Base-by-base conservation (phyloP, 2,329 filamentous ascomycete species). In the Fulvia fulva region DNA sequence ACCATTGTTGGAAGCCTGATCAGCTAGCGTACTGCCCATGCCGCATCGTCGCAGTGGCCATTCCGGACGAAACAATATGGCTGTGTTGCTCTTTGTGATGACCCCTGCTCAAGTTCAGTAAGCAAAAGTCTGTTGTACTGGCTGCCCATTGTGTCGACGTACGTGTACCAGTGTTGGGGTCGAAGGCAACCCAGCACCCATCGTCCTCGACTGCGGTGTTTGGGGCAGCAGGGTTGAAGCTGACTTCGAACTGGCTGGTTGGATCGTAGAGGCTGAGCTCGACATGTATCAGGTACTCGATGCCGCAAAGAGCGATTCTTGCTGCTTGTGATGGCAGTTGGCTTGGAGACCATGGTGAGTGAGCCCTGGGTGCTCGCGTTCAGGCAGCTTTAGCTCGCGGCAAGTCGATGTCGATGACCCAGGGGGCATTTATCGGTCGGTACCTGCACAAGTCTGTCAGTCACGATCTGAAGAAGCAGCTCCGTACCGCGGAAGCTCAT, bases 371-470 rank as follows among this genome's bases (percentile, higher is more conserved):
- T 25, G 44, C 25, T 25, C 49, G 28, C 26, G 5, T 11, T 51
- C 26, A 22, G 30, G 28, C 14, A 34, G 26, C 25, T 8, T 34
- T 16, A 37, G 49, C 50, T 19, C 23, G 55, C n/a, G 65, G 68
- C 45, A 73, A 56, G 67, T 84, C 79, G 53, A 85, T 46, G 71
- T 84, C 81, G 28, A 85, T 75, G 44, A 84, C 58, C 80, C 81
- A 85, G 1, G 82, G 80, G 37, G 76, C 79, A 69, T 85, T 80
- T 28, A 69, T 62, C 6, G 81, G 76, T 32, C 70, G 66, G 43
- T 62, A 56, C 12, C 41, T 57, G 69, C 12, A 9, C 12, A n/a
- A 41, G 16, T 41, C 12, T 41, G 34, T 41, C 3, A 41, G 34
- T 41, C 12, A 19, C 2, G 12, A n/a, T n/a, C 5, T 16, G 2